These are phyloP conservation scores for Amphibolis antarctica DNA, from an alignment of 106 monocot species.

Conservation along the genomic window DNA sequence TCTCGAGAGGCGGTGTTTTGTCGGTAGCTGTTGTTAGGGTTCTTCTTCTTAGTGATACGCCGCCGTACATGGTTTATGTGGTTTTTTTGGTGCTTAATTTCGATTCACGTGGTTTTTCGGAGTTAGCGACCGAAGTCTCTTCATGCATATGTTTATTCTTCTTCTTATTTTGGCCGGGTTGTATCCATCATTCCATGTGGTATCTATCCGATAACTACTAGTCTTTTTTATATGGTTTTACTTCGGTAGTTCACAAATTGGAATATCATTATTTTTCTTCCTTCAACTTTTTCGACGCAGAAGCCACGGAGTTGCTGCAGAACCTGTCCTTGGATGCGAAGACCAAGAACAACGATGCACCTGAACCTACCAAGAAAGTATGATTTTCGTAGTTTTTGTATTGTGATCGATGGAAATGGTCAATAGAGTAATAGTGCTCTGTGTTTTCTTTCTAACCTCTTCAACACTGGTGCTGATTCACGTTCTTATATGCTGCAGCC, in stretches of 20 bases:
- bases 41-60: neutral
- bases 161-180: no score
- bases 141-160: no score
- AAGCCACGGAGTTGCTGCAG: slow-evolving; percentile 53
- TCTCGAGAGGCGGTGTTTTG: neutral
- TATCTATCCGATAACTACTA: no score
- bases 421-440: neutral
- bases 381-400: neutral
- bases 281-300: slow-evolving; percentile 18
- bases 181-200: no score
- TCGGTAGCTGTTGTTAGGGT: neutral
- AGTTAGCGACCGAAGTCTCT: neutral
- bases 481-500: slow-evolving; percentile 5
- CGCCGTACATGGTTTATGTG: neutral
- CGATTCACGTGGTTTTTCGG: neutral
- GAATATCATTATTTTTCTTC: neutral
- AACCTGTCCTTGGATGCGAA: slow-evolving; percentile 53
- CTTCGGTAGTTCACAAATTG: neutral
- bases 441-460: no score
- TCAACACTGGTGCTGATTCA: no score
- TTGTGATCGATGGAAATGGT: neutral
- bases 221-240: neutral
- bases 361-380: slow-evolving; percentile 54
- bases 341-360: slow-evolving; percentile 35
- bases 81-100: neutral